phyloP scores from a whole-genome alignment of 108 stramenopile genomes.

The Mayamaea pseudoterrestris region DNA sequence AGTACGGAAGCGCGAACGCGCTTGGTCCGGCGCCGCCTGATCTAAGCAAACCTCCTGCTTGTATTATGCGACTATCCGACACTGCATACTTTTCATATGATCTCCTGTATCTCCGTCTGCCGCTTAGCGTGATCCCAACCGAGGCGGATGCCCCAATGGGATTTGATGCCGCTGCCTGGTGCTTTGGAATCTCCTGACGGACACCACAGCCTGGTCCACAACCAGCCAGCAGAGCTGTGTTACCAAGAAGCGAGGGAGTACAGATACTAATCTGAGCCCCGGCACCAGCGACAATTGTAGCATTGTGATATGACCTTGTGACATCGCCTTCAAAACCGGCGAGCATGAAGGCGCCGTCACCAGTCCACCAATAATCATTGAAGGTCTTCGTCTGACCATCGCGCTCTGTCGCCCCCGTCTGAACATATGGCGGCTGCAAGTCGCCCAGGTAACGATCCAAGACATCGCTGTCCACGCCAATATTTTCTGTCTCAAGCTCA shows the following conservation, averaged over 20 bases:
- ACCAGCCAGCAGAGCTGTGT: constrained; percentile 46
- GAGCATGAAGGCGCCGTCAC: constrained; percentile 48
- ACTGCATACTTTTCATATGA: too few species aligned
- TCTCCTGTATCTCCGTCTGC: neutral
- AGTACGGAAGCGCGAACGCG: constrained; percentile 51
- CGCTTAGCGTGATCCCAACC: too few species aligned
- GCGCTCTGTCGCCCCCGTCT: neutral
- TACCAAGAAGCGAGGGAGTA: constrained; percentile 53
- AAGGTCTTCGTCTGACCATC: neutral
- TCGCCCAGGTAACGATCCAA: neutral
- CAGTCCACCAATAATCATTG: constrained; percentile 56
- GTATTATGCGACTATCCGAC: neutral
- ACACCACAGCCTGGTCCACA: constrained; percentile 56
- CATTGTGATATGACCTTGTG: constrained; percentile 61
- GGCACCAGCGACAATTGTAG: constrained; percentile 46
- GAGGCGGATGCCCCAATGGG: constrained; percentile 58
- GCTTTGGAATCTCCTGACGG: neutral
- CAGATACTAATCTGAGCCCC: constrained; percentile 50
- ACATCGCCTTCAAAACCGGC: constrained; percentile 42
- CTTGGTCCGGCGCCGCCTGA: constrained; percentile 22
- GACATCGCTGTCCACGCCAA: neutral
- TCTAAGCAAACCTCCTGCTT: constrained; percentile 12
- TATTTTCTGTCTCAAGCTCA: too few species aligned
- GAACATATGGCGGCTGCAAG: neutral
- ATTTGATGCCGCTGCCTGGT: constrained; percentile 8